These are phyloP conservation scores for Nothomitra cinnamomea DNA, from an alignment of 2,329 filamentous ascomycete species.

Conservation along the genomic window DNA sequence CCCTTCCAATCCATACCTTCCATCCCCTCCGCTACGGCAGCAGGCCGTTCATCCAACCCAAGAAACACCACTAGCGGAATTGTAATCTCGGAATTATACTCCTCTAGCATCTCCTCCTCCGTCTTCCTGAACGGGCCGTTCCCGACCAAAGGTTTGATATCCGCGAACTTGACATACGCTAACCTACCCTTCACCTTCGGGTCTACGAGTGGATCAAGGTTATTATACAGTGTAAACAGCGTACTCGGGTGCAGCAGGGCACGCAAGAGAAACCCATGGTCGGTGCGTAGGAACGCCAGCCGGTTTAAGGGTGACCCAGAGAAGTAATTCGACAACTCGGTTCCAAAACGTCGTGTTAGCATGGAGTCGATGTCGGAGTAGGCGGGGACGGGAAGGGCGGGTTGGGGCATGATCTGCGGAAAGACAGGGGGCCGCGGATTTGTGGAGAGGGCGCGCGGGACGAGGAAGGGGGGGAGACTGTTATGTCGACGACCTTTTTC, in stretches of 20 bases:
- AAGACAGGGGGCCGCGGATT: no score
- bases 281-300: constrained; percentile 30
- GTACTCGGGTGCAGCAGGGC: constrained; percentile 41
- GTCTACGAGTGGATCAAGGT: constrained; percentile 56
- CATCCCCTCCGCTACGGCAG: constrained; percentile 22
- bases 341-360: constrained; percentile 30
- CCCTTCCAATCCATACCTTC: constrained; percentile 43
- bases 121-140: constrained; percentile 49
- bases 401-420: constrained; percentile 10
- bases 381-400: constrained; percentile 38
- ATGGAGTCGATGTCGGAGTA: constrained; percentile 41
- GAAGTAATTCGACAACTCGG: constrained; percentile 34
- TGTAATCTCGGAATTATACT: constrained; percentile 54
- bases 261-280: constrained; percentile 29
- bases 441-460: no score
- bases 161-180: constrained; percentile 48
- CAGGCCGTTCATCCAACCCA: constrained; percentile 53
- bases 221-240: constrained; percentile 61
- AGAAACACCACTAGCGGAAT: constrained; percentile 66
- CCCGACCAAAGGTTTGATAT: constrained; percentile 55
- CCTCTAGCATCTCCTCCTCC: constrained; percentile 56
- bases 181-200: constrained; percentile 36
- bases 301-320: constrained; percentile 32
- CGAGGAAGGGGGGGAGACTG: no score
- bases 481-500: no score